A percentile compares a stretch with the other conserved stretches of the same genome.
Conservation (phyloP, 1,284 basidiomycete species). For the Anthracocystis setariae region DNA sequence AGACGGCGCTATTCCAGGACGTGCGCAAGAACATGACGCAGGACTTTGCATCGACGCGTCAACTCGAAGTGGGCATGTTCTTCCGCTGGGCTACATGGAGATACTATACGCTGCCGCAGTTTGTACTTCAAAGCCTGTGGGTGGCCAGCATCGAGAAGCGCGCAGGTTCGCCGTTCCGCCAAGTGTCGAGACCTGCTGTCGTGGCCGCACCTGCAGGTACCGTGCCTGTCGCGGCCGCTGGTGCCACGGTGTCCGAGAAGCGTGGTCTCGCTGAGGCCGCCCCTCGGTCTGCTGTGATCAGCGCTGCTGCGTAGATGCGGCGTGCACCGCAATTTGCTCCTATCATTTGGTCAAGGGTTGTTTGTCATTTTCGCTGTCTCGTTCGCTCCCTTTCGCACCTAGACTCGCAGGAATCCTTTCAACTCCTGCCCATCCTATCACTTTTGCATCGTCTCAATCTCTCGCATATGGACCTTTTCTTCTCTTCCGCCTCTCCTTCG, state of each 20-base stretch:
- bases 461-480: slow-evolving; percentile 12
- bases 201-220: background rate
- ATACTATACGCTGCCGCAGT: slow-evolving; percentile 58
- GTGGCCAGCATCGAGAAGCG: slow-evolving; percentile 55
- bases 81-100: slow-evolving; percentile 63
- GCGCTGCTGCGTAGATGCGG: slow-evolving; percentile 37
- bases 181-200: slow-evolving; percentile 8
- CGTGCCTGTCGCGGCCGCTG: background rate
- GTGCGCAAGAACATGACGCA: slow-evolving; percentile 74
- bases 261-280: slow-evolving; percentile 3
- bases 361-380: slow-evolving; percentile 8
- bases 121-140: slow-evolving; percentile 54
- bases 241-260: slow-evolving; percentile 22
- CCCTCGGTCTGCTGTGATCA: slow-evolving; percentile 19
- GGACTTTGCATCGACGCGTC: slow-evolving; percentile 51
- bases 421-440: background rate
- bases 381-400: background rate
- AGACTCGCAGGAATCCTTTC: slow-evolving; percentile 2
- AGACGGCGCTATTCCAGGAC: slow-evolving; percentile 79
- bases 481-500: background rate
- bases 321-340: background rate
- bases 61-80: slow-evolving; percentile 59
- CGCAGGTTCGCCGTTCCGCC: slow-evolving; percentile 50
- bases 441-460: background rate
- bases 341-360: slow-evolving; percentile 5